Evolutionary conservation across 2,329 filamentous ascomycete species (phyloP).

Genomic region (Scytalidium sp.): DNA sequence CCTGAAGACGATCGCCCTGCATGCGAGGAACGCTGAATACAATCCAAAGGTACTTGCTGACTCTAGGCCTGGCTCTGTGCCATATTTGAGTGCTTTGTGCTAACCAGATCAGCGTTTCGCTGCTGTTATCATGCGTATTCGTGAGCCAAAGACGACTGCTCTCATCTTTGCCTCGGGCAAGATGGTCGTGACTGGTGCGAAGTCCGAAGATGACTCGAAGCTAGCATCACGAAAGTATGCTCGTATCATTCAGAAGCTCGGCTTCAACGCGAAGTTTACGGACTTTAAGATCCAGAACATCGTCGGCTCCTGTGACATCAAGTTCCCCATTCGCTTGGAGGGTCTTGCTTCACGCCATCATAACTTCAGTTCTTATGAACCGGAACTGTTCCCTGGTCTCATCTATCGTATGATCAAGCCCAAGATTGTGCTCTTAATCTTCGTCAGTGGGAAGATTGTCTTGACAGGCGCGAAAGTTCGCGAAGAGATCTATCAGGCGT

Average conservation of each 20-base stretch:
- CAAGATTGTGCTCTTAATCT: conserved; percentile 96
- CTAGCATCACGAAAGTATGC: conserved; percentile 96
- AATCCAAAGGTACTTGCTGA: conserved; percentile 81
- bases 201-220: conserved; percentile 97
- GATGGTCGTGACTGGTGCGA: conserved; percentile 98
- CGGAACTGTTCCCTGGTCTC: conserved; percentile 95
- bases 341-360: conserved; percentile 95
- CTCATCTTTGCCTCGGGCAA: conserved; percentile 98
- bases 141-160: conserved; percentile 97
- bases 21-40: conserved; percentile 98
- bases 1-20: conserved; percentile 96
- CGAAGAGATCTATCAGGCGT: conserved; percentile 96
- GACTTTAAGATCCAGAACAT: conserved; percentile 99
- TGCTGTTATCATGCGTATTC: conserved; percentile 99
- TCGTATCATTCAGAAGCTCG: conserved; percentile 98
- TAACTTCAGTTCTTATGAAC: conserved; percentile 99
- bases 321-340: conserved; percentile 96
- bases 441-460: conserved; percentile 97
- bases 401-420: conserved; percentile 99
- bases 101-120: conserved; percentile 77
- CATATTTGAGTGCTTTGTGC: conserved; percentile 37
- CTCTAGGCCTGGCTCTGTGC: conserved; percentile 36
- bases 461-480: conserved; percentile 96
- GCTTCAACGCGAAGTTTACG: conserved; percentile 99
- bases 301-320: conserved; percentile 97